phyloP scores from a whole-genome alignment of 768 basidiomycete species.

The Mrakia frigida region DNA sequence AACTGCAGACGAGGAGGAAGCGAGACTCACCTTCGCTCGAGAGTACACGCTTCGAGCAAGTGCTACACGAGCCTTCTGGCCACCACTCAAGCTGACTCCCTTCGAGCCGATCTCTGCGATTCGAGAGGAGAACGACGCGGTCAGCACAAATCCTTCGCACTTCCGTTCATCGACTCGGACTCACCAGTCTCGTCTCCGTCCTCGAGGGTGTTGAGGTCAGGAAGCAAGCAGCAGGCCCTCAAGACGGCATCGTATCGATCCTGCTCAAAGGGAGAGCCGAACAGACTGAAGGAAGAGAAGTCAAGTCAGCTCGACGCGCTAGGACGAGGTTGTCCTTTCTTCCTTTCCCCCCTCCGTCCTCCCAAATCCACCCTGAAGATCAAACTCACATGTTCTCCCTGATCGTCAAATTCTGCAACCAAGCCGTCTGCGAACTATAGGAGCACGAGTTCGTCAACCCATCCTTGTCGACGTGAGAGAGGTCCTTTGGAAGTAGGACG shows the following conservation, averaged over 20 bases:
- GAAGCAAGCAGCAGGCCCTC: slow-evolving; percentile 25
- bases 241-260: slow-evolving; percentile 24
- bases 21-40: slow-evolving; percentile 48
- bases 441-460: slow-evolving; percentile 53
- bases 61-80: slow-evolving; percentile 52
- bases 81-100: slow-evolving; percentile 17
- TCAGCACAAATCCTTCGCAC: not conserved
- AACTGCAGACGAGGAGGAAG: not conserved
- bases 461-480: slow-evolving; percentile 47
- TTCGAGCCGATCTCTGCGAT: slow-evolving; percentile 35
- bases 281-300: slow-evolving; percentile 21
- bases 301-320: no score
- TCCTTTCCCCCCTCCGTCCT: no score
- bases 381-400: slow-evolving; percentile 55
- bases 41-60: slow-evolving; percentile 76
- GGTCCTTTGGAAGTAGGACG: slow-evolving; percentile 63
- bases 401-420: slow-evolving; percentile 46
- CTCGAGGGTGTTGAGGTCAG: slow-evolving; percentile 29
- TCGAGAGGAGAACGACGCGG: not conserved
- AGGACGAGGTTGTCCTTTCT: no score
- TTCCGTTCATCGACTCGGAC: not conserved
- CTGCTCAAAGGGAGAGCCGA: slow-evolving; percentile 27
- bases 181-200: slow-evolving; percentile 31
- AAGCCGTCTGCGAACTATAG: slow-evolving; percentile 62
- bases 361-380: no score